A percentile compares a stretch with the other conserved stretches of the same genome.
Conservation (phyloP, 495 filamentous ascomycete genomes). For the Aspergillus haitiensis region DNA sequence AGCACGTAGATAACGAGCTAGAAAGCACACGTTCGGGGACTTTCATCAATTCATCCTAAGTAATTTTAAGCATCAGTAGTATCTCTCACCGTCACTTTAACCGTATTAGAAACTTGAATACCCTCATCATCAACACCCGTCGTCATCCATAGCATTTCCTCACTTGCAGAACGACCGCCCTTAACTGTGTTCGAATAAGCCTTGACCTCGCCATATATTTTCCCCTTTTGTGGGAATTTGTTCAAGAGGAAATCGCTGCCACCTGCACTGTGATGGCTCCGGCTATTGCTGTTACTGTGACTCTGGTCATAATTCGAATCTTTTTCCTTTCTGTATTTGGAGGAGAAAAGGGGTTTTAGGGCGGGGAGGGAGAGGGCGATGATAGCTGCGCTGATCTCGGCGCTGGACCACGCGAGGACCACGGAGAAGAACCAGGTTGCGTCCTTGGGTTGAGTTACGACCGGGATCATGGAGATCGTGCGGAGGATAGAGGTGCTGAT, state of each 20-base stretch:
- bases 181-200: slow-evolving; percentile 1
- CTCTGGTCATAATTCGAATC: background rate
- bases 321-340: background rate
- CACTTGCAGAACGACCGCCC: background rate
- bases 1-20: too few species aligned
- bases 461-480: slow-evolving; percentile 25
- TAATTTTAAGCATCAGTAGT: background rate
- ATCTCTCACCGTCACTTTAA: background rate
- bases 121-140: background rate
- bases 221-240: background rate
- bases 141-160: slow-evolving; percentile 1
- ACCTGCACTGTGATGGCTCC: background rate
- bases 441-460: slow-evolving; percentile 16
- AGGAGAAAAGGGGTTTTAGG: slow-evolving; percentile 12
- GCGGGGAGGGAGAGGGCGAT: slow-evolving; percentile 26
- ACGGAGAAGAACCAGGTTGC: slow-evolving; percentile 28
- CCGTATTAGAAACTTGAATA: slow-evolving; percentile 7
- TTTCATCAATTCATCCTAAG: background rate
- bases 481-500: slow-evolving; percentile 23
- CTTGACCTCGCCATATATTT: slow-evolving; percentile 5
- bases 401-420: slow-evolving; percentile 24
- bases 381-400: slow-evolving; percentile 25
- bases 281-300: background rate
- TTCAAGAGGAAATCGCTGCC: background rate
- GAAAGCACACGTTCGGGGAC: too few species aligned